phyloP scores from a whole-genome alignment of 768 basidiomycete species.

The Cyclocybe aegerita region DNA sequence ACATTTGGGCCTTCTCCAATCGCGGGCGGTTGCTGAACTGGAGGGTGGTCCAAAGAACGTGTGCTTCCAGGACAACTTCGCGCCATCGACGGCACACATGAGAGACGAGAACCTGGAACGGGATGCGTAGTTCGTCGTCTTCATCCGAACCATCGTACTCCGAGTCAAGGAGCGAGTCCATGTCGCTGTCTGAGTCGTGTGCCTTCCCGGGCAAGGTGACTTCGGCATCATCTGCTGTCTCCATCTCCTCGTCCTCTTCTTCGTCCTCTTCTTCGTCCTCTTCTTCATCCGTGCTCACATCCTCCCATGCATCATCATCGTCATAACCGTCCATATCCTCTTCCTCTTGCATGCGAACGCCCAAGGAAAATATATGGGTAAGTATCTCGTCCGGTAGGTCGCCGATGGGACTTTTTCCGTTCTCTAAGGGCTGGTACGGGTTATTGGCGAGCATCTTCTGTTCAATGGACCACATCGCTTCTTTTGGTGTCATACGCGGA shows the following conservation, averaged over 20 bases:
- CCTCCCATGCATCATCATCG: slow-evolving; percentile 35
- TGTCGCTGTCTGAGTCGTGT: not conserved
- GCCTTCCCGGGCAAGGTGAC: not conserved
- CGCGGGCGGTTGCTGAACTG: slow-evolving; percentile 37
- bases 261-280: slow-evolving; percentile 34
- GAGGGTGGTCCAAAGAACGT: slow-evolving; percentile 56
- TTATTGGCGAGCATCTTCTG: slow-evolving; percentile 42
- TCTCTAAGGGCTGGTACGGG: slow-evolving; percentile 45
- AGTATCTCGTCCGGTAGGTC: slow-evolving; percentile 57
- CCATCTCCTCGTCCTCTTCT: slow-evolving; percentile 20
- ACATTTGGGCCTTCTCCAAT: slow-evolving; percentile 41
- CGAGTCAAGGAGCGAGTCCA: slow-evolving; percentile 17
- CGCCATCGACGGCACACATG: slow-evolving; percentile 67
- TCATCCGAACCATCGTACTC: slow-evolving; percentile 16
- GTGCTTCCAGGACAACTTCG: slow-evolving; percentile 47
- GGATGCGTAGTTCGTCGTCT: slow-evolving; percentile 19
- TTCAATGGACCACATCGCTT: slow-evolving; percentile 33
- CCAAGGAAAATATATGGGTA: slow-evolving; percentile 52
- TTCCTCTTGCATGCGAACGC: slow-evolving; percentile 36
- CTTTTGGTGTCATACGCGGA: slow-evolving; percentile 23
- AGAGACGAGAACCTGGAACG: slow-evolving; percentile 56
- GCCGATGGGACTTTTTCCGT: slow-evolving; percentile 47
- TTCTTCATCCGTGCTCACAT: slow-evolving; percentile 24
- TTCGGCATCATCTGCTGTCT: slow-evolving; percentile 16
- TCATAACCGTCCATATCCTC: slow-evolving; percentile 24